A percentile compares a stretch with the other conserved stretches of the same genome.
phyloP scores from a whole-genome alignment of 2,329 filamentous ascomycete species.

The Trichoderma asperellum region DNA sequence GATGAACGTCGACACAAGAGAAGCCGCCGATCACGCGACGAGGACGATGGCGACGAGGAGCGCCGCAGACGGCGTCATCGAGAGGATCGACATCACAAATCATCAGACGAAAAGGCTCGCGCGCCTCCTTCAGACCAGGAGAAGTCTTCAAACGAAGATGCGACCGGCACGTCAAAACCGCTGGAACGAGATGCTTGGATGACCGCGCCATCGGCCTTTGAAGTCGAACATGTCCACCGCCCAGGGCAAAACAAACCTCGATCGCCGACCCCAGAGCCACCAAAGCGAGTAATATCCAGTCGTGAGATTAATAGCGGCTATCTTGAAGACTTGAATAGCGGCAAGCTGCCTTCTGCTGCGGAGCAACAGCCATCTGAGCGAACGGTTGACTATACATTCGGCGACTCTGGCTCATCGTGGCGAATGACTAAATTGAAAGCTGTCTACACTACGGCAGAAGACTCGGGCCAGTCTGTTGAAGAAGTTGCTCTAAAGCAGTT shows the following conservation, averaged over 20 bases:
- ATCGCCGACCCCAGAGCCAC: constrained; percentile 49
- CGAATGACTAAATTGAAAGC: constrained; percentile 92
- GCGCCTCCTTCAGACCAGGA: constrained; percentile 57
- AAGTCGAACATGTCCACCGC: constrained; percentile 80
- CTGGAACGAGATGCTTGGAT: constrained; percentile 88
- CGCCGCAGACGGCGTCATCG: constrained; percentile 37
- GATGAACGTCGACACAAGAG: constrained; percentile 66
- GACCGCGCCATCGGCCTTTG: constrained; percentile 80
- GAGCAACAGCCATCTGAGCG: constrained; percentile 51
- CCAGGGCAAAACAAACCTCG: constrained; percentile 57
- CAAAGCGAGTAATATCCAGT: constrained; percentile 73
- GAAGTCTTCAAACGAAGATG: constrained; percentile 40
- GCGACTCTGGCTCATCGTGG: constrained; percentile 89
- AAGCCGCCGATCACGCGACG: constrained; percentile 55
- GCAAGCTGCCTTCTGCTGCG: constrained; percentile 39
- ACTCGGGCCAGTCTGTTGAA: constrained; percentile 72
- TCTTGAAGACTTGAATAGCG: constrained; percentile 63
- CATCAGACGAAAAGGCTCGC: constrained; percentile 54
- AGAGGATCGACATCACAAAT: constrained; percentile 45
- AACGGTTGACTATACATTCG: constrained; percentile 77
- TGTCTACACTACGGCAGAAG: constrained; percentile 78
- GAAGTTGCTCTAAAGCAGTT: constrained; percentile 83
- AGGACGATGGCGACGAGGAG: constrained; percentile 53
- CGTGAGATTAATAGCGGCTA: constrained; percentile 74
- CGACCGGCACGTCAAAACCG: constrained; percentile 37